Evolutionary conservation across 306 rosid genomes (phyloP).

Genomic region (Sindora glabra): DNA sequence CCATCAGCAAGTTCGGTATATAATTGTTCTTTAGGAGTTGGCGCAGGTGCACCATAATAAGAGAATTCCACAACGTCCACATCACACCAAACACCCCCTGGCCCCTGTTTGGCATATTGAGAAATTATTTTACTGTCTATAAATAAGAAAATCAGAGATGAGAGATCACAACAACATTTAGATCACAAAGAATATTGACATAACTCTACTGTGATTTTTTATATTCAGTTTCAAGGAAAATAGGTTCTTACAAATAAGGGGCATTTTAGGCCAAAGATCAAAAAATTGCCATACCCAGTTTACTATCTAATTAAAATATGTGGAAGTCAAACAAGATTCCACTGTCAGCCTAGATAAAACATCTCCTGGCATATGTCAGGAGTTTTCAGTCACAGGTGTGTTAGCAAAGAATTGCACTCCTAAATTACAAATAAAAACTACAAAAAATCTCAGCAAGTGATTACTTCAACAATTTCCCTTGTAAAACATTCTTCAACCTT

Average conservation of each 20-base stretch:
- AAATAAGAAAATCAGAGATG: not conserved
- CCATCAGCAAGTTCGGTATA: constrained; percentile 92
- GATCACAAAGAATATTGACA: not conserved
- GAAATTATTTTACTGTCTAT: constrained; percentile 11
- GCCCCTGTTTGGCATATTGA: constrained; percentile 63
- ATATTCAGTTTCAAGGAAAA: not conserved
- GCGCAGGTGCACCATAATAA: constrained; percentile 88
- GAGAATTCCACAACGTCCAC: constrained; percentile 99
- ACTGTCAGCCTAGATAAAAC: not conserved
- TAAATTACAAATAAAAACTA: too few species aligned
- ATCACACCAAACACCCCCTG: constrained; percentile 99
- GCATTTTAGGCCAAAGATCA: constrained; percentile 1
- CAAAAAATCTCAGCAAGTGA: too few species aligned
- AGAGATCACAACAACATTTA: not conserved
- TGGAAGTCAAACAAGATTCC: not conserved
- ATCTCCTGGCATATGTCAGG: too few species aligned
- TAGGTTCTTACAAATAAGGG: not conserved
- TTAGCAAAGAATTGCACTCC: too few species aligned
- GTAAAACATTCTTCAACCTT: not conserved
- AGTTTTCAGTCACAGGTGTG: too few species aligned
- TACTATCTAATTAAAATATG: constrained; percentile 1
- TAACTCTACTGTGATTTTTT: not conserved
- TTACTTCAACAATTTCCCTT: not conserved
- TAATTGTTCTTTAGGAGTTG: constrained; percentile 84
- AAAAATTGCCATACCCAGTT: not conserved